phyloP scores from a whole-genome alignment of 1,139 yeast species.

The Suhomyces atakaporum region DNA sequence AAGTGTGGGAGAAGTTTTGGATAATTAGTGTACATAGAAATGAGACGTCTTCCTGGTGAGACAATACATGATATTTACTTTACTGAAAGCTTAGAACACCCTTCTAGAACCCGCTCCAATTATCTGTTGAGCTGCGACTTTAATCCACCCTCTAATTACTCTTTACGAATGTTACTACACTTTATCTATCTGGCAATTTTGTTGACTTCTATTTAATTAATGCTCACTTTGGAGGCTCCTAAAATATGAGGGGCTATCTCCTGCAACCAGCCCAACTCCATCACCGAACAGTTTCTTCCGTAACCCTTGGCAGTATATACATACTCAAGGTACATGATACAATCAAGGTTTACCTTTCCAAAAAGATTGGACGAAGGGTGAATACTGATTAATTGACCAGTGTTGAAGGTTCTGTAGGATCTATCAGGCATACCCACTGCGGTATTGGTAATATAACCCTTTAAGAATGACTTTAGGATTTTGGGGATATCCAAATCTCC shows the following conservation, averaged over 20 bases:
- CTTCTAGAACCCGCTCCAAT: too few species aligned
- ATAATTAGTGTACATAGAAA: neutral
- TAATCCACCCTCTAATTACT: too few species aligned
- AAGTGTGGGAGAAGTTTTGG: constrained; percentile 44
- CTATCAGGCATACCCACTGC: constrained; percentile 96
- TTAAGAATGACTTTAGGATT: constrained; percentile 73
- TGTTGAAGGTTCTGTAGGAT: constrained; percentile 79
- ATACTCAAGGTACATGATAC: constrained; percentile 91
- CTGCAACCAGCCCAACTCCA: constrained; percentile 84
- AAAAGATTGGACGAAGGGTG: constrained; percentile 92
- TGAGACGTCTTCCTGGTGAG: too few species aligned
- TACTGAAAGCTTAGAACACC: too few species aligned
- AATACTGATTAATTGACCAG: constrained; percentile 78
- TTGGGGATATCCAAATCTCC: constrained; percentile 51
- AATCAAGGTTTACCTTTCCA: constrained; percentile 75
- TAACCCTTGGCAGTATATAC: constrained; percentile 92
- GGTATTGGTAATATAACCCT: constrained; percentile 81
- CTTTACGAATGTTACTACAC: too few species aligned
- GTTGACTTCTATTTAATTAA: too few species aligned
- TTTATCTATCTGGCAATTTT: too few species aligned
- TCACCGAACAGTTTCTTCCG: constrained; percentile 84
- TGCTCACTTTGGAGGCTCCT: constrained; percentile 42
- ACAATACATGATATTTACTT: too few species aligned
- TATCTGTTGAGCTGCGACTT: too few species aligned
- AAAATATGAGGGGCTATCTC: constrained; percentile 75